Percentiles rank a stretch among this genome's conserved stretches.
Conservation (phyloP, 192 early-diverging fungal genomes). For the Spinellus fusiger region DNA sequence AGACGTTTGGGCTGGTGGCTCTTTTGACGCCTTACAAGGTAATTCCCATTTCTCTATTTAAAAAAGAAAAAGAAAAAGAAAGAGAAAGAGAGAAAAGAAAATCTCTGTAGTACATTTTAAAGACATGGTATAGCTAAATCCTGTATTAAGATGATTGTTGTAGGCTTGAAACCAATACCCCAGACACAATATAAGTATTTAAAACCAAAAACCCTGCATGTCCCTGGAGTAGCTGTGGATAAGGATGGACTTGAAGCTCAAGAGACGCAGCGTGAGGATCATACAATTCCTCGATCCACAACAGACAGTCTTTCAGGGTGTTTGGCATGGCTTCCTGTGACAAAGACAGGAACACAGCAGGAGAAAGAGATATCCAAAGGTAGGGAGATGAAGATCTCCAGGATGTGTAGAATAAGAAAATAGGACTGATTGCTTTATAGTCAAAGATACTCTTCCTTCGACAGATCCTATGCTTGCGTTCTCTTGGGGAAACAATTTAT, state of each 20-base stretch:
- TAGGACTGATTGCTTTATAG: background rate
- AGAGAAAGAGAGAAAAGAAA: background rate
- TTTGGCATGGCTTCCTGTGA: conserved; percentile 51
- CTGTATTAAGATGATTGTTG: conserved; percentile 43
- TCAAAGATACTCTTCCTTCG: conserved; percentile 3
- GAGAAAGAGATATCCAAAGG: conserved; percentile 7
- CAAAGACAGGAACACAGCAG: conserved; percentile 31
- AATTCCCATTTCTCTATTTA: too few species aligned
- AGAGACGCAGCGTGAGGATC: background rate
- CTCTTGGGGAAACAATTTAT: conserved; percentile 50
- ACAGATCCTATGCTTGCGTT: conserved; percentile 50
- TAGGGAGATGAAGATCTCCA: background rate
- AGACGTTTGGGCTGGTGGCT: conserved; percentile 52
- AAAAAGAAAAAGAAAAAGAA: background rate
- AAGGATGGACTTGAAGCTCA: background rate
- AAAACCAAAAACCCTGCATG: conserved; percentile 36
- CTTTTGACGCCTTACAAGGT: conserved; percentile 56
- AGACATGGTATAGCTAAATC: background rate
- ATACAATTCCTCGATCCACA: background rate
- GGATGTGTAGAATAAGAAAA: background rate
- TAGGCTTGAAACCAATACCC: conserved; percentile 50
- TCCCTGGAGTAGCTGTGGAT: conserved; percentile 7
- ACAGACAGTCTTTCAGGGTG: conserved; percentile 37
- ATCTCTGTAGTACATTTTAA: background rate
- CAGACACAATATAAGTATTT: conserved; percentile 53